phyloP scores from a whole-genome alignment of 1,284 basidiomycete genomes.

The Apiotrichum domesticum region DNA sequence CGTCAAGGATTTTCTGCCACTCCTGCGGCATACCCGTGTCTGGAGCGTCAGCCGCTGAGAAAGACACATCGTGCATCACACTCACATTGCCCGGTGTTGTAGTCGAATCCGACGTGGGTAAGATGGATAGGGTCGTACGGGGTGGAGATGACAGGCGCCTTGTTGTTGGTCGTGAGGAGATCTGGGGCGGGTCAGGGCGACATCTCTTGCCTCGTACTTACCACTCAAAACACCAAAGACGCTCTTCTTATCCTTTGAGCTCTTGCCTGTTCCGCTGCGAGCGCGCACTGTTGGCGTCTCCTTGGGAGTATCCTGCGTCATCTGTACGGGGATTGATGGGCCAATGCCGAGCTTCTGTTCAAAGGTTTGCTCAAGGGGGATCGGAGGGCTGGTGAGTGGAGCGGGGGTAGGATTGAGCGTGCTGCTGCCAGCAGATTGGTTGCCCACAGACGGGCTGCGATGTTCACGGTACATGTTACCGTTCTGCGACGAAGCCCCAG shows the following conservation, averaged over 20 bases:
- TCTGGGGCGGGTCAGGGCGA: constrained; percentile 47
- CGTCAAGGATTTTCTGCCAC: constrained; percentile 96
- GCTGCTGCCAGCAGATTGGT: constrained; percentile 10
- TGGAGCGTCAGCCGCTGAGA: constrained; percentile 15
- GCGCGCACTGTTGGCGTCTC: constrained; percentile 36
- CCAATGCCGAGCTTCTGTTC: constrained; percentile 35
- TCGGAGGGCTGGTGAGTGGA: constrained; percentile 27
- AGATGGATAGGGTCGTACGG: constrained; percentile 99
- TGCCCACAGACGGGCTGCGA: constrained; percentile 7
- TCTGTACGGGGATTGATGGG: constrained; percentile 16
- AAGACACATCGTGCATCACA: neutral
- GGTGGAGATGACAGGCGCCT: constrained; percentile 79
- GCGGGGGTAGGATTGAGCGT: constrained; percentile 18
- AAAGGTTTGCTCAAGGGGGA: constrained; percentile 33
- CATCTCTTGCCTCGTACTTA: constrained; percentile 15
- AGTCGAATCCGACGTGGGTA: constrained; percentile 98
- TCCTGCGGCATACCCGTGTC: constrained; percentile 93
- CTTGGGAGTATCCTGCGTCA: constrained; percentile 18
- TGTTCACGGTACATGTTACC: constrained; percentile 15
- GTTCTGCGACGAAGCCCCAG: constrained; percentile 2
- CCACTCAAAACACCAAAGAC: constrained; percentile 47
- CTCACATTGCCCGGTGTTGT: constrained; percentile 85
- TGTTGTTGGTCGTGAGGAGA: constrained; percentile 57
- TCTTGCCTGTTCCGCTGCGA: constrained; percentile 46
- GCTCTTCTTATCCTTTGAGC: constrained; percentile 47